Conservation (phyloP, 2,329 filamentous ascomycete species). For the Monosporascus sp. region DNA sequence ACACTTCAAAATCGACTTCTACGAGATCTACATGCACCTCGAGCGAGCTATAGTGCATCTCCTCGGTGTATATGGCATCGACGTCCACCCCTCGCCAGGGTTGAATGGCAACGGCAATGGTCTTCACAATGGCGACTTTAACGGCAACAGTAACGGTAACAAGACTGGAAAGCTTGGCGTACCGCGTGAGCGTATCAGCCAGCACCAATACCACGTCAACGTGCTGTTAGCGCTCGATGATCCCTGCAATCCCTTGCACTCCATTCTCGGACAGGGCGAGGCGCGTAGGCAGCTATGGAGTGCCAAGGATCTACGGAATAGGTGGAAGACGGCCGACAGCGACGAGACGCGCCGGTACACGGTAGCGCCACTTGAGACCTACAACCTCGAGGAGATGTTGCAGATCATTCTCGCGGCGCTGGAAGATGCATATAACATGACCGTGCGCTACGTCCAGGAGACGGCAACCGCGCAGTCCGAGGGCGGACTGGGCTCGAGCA, state of each 20-base stretch:
- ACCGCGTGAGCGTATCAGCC: slow-evolving; percentile 16
- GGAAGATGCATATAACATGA: slow-evolving; percentile 51
- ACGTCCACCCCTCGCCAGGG: slow-evolving; percentile 28
- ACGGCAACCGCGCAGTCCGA: slow-evolving; percentile 1
- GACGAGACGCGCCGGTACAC: slow-evolving; percentile 4
- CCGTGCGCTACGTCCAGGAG: slow-evolving; percentile 37
- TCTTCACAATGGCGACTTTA: slow-evolving; percentile 3
- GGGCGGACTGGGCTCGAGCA: slow-evolving; percentile 14
- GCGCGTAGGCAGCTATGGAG: slow-evolving; percentile 54
- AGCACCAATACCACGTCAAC: slow-evolving; percentile 64
- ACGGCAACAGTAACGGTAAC: slow-evolving; percentile 12
- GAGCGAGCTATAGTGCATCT: slow-evolving; percentile 66
- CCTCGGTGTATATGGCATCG: slow-evolving; percentile 57
- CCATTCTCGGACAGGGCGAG: slow-evolving; percentile 47
- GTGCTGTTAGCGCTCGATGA: slow-evolving; percentile 58
- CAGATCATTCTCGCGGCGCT: slow-evolving; percentile 52
- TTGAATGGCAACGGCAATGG: slow-evolving; percentile 2
- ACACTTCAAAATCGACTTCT: slow-evolving; percentile 75
- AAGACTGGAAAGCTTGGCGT: slow-evolving; percentile 13
- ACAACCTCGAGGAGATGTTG: slow-evolving; percentile 58
- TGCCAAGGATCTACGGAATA: slow-evolving; percentile 66
- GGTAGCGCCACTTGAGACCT: slow-evolving; percentile 46
- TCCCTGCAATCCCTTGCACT: slow-evolving; percentile 50
- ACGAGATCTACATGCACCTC: slow-evolving; percentile 69
- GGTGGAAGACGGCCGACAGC: slow-evolving; percentile 65